Evolutionary conservation across 164 flowering plant genomes (phyloP).

Genomic region (Macadamia tetraphylla): DNA sequence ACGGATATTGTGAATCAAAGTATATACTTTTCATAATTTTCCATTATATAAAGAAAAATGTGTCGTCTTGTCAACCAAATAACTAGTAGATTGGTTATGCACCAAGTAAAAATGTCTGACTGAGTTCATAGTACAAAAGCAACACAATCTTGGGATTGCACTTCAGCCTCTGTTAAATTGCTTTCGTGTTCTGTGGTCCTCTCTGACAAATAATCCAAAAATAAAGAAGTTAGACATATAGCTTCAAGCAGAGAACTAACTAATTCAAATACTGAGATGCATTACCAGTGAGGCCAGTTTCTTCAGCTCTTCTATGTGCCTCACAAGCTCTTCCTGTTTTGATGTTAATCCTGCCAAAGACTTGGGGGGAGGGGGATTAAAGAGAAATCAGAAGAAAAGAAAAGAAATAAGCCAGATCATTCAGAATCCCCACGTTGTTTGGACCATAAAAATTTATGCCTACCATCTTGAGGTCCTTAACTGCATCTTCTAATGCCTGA

Average conservation of each 20-base stretch:
- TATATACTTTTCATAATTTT: too few relatives aligned
- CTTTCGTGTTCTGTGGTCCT: constrained; percentile 8
- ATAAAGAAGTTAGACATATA: constrained; percentile 2
- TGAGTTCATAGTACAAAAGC: not conserved
- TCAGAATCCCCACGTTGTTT: not conserved
- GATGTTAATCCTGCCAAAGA: constrained; percentile 18
- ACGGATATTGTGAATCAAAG: too few relatives aligned
- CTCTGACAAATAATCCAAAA: constrained; percentile 6
- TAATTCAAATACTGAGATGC: not conserved
- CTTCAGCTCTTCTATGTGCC: constrained; percentile 33
- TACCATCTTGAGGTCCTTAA: constrained; percentile 38
- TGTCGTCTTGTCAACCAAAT: too few relatives aligned
- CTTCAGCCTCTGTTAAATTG: constrained; percentile 3
- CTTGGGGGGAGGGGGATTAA: constrained; percentile 18
- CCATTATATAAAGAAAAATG: too few relatives aligned
- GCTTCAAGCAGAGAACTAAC: not conserved
- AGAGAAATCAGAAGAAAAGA: not conserved
- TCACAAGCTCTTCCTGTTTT: constrained; percentile 26
- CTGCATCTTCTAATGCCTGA: constrained; percentile 30
- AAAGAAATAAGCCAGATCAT: constrained; percentile 1
- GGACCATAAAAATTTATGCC: constrained; percentile 14
- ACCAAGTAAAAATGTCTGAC: too few relatives aligned
- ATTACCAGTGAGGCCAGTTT: constrained; percentile 12
- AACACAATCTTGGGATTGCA: not conserved
- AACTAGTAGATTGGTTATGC: too few relatives aligned